These are phyloP conservation scores for Metschnikowia noctiluminum DNA, from an alignment of 805 yeast genomes.

Conservation along the genomic window DNA sequence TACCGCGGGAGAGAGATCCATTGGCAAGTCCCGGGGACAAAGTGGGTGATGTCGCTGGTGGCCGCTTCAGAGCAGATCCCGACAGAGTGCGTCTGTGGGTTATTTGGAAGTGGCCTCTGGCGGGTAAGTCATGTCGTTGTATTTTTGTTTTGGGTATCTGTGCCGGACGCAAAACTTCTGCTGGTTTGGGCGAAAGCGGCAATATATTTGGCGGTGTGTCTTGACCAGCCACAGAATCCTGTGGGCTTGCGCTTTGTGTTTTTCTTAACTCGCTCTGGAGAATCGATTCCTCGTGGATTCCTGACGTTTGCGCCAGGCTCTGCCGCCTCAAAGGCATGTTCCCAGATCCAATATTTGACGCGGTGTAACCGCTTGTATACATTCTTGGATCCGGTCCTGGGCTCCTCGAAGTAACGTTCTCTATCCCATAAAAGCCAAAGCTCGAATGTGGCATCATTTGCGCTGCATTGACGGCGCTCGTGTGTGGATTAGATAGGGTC, in stretches of 20 bases:
- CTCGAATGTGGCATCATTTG: background rate
- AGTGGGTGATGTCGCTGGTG: conserved; percentile 2
- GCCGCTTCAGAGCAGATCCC: conserved; percentile 7
- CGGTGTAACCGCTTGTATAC: background rate
- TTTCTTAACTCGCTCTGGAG: background rate
- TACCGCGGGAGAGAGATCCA: conserved; percentile 38
- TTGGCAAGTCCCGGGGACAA: conserved; percentile 47
- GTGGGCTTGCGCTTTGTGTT: conserved; percentile 8
- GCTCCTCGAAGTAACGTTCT: background rate
- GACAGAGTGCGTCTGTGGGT: conserved; percentile 28
- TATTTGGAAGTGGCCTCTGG: conserved; percentile 19
- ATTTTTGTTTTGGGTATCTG: background rate
- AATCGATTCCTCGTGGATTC: background rate
- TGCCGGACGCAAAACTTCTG: background rate
- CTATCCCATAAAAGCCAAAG: background rate
- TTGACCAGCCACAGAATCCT: background rate
- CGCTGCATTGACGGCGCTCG: background rate
- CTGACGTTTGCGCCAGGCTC: conserved; percentile 4
- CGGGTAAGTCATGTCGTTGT: conserved; percentile 9
- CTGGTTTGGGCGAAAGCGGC: conserved; percentile 9
- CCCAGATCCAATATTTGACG: background rate
- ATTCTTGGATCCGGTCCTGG: conserved; percentile 1
- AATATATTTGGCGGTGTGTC: conserved; percentile 1
- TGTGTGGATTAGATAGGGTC: background rate
- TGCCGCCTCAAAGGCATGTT: conserved; percentile 2